Evolutionary conservation across 768 basidiomycete species (phyloP), one percentile per base, ranked within the genome.

Genomic region (Trametes punicea): DNA sequence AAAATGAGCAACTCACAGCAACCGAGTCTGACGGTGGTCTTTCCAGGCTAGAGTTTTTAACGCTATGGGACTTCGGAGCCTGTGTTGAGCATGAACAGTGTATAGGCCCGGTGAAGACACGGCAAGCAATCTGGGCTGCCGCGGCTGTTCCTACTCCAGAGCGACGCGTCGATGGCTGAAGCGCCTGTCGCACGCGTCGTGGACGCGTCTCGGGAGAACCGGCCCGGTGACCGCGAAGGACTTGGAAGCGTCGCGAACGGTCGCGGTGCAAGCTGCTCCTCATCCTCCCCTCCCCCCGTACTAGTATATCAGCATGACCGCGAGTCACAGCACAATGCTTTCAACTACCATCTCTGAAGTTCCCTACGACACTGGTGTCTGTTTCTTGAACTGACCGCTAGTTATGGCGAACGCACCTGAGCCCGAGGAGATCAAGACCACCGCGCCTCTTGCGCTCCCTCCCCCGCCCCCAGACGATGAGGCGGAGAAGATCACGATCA

Each of bases 401-500:
- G 16, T 10, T 15, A 44, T 44, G 42, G 25, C 42, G 39, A 41
- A 23, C 29, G 21, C n/a, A 11, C 27, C 39, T n/a, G 50, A 30
- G 18, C 18, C 23, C 29, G 27, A 29, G 21, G 50, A 41, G 20
- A 13, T 41, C 50, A 33, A 53, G 33, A 45, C 20, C 29, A 47
- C 44, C 9, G 41, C 47, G 9, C 41, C 41, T n/a, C 57, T 54
- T 13, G 51, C 57, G 26, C 57, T 54, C 21, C 51, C 56, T 6
- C 33, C 51, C 0, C 57, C 57, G 2, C 46, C 57, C 3, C 5
- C 56, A 13, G 56, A 44, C 9, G 53, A 44, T 3, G 45, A 54
- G 15, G 47, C 41, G 6, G 49, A 59, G 30, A 56, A 58, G 51
- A 20, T 62, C 26, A 41, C 55, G 8, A 40, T 60, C 11, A 46